Evolutionary conservation across 495 filamentous ascomycete species (phyloP), one percentile per base, ranked within the genome.

Genomic region (Podospora didyma): DNA sequence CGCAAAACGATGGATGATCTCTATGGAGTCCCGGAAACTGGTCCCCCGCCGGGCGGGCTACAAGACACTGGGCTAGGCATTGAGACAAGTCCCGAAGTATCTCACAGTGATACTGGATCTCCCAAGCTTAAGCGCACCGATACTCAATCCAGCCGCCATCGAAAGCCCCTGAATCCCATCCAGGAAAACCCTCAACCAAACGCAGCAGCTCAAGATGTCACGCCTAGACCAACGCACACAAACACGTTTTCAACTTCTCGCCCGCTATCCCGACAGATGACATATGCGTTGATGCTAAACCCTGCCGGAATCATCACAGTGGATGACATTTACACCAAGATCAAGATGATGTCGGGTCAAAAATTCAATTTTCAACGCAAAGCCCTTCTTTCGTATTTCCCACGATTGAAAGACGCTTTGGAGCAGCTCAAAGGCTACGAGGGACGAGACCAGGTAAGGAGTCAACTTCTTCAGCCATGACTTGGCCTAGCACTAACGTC

Each of bases 391-490:
- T 19, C n/a, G 4, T 0, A 16, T 48, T 53, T 53, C 42, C 51
- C 51, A n/a, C 17, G 5, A n/a, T 24, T 53, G 1, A 21, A 31
- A 28, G 22, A 45, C 11, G 2, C 19, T 7, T 14, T 46, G 20
- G 23, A 26, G 9, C 4, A 21, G n/a, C 24, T 53, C 5, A 53
- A 46, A 21, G 51, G 51, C 0, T 17, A 17, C 4, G 51, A 39
- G 14, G 51, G 51, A 20, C 26, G 51, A 28, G 51, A 53, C 24
- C 51, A 53, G 39, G 51, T 53, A 12, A 45, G 39, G 20, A 26
- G 16, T 7, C 10, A 14, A 31, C 16, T 9, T 31, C 22, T 16
- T 46, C 7, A 12, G 12, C 20, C 9, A 14, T 20, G 16, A 6
- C 11, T 39, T 20, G 16, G 6, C 11, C 23, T 17, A 9, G 20